Evolutionary conservation across 352 stramenopile species (phyloP).

Genomic region (Pythium phragmitis): DNA sequence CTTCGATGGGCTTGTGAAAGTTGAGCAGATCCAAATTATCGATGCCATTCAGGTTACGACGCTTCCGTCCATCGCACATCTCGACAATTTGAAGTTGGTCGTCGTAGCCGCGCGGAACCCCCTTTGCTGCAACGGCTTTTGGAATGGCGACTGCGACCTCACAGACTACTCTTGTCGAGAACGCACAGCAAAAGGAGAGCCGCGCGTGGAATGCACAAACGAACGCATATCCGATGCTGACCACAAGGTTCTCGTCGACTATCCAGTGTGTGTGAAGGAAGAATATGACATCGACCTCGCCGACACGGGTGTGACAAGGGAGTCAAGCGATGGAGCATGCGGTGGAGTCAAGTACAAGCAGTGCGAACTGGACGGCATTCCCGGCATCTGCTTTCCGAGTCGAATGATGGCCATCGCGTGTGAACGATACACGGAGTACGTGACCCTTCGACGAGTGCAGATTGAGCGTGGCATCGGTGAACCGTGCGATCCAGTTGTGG

Average conservation of each 20-base stretch:
- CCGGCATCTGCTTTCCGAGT: constrained; percentile 20
- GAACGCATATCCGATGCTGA: neutral
- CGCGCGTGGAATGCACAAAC: neutral
- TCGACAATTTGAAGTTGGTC: constrained; percentile 6
- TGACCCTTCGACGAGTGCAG: constrained; percentile 10
- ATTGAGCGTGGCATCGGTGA: constrained; percentile 18
- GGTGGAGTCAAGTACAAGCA: constrained; percentile 23
- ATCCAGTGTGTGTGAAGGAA: neutral
- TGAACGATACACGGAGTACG: neutral
- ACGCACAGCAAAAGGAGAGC: constrained; percentile 6
- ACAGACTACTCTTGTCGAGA: constrained; percentile 8
- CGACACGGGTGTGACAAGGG: neutral
- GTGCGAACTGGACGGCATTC: neutral
- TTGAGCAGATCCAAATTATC: constrained; percentile 4
- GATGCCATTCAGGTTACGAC: neutral
- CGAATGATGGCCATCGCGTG: constrained; percentile 18
- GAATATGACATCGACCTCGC: neutral
- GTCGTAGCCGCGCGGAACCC: neutral
- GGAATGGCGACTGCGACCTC: constrained; percentile 8
- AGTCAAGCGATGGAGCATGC: constrained; percentile 11
- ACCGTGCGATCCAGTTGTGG: constrained; percentile 18
- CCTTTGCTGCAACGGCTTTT: constrained; percentile 29
- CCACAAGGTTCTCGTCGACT: neutral
- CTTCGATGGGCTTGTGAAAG: neutral
- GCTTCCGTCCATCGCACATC: neutral